phyloP scores from a whole-genome alignment of 208 protist species.

The Crithidia mellificae region DNA sequence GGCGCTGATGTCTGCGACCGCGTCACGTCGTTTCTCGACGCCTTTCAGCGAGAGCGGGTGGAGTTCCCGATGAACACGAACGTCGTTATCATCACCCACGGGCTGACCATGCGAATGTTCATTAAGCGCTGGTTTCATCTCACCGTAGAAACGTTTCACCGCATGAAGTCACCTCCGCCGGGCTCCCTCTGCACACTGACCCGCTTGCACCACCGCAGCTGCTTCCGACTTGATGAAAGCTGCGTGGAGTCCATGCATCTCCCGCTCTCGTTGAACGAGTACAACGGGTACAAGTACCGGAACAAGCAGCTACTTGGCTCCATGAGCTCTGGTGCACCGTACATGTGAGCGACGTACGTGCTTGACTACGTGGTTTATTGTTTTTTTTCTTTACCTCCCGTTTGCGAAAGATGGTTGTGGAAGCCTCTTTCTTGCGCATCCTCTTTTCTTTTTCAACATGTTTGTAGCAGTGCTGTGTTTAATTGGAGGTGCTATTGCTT shows the following conservation, averaged over 20 bases:
- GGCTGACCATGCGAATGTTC: constrained; percentile 87
- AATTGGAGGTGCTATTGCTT: too few species aligned
- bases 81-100: constrained; percentile 91
- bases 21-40: constrained; percentile 88
- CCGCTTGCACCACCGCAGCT: constrained; percentile 76
- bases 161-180: constrained; percentile 77
- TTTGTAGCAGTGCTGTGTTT: too few species aligned
- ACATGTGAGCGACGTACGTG: constrained; percentile 51
- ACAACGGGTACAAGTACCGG: constrained; percentile 89
- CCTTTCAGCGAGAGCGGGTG: constrained; percentile 80
- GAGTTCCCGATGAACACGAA: constrained; percentile 85
- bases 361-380: not conserved
- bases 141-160: constrained; percentile 90
- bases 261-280: constrained; percentile 80
- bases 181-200: constrained; percentile 72
- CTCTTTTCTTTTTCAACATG: too few species aligned
- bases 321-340: constrained; percentile 87
- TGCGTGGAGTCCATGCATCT: constrained; percentile 75
- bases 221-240: constrained; percentile 69
- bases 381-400: not conserved
- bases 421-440: too few species aligned
- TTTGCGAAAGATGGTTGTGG: too few species aligned
- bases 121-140: constrained; percentile 92
- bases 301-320: constrained; percentile 88
- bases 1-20: constrained; percentile 93